Evolutionary conservation across 2,329 filamentous ascomycete genomes (phyloP).

Genomic region (Aspergillus caelatus): DNA sequence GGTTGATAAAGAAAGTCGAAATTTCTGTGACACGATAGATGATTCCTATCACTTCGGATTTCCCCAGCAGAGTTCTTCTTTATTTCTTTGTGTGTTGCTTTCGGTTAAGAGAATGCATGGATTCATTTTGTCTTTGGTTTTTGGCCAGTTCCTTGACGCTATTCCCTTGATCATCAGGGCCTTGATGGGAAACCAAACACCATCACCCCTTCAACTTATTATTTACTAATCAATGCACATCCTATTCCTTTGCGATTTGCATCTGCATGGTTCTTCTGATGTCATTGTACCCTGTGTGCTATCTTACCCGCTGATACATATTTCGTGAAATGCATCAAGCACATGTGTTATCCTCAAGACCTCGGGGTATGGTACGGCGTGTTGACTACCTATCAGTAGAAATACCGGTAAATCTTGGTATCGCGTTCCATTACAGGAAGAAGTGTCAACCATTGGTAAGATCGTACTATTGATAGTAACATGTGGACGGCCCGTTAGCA

Average conservation of each 20-base stretch:
- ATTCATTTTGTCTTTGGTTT: constrained; percentile 22
- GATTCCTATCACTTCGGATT: constrained; percentile 29
- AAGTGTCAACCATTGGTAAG: constrained; percentile 2
- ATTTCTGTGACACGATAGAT: constrained; percentile 33
- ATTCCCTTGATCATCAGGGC: background rate
- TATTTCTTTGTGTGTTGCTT: constrained; percentile 22
- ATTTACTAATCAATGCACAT: constrained; percentile 5
- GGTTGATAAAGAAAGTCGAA: constrained; percentile 23
- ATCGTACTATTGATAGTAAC: constrained; percentile 4
- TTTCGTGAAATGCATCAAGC: background rate
- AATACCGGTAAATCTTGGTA: background rate
- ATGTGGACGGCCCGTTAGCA: background rate
- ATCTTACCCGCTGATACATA: background rate
- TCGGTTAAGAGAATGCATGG: constrained; percentile 40
- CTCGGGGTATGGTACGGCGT: background rate
- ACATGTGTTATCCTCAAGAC: background rate
- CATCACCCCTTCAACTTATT: background rate
- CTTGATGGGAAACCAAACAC: background rate
- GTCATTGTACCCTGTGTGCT: constrained; percentile 4
- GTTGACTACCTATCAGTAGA: background rate
- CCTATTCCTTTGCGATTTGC: background rate
- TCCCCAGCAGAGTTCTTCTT: constrained; percentile 27
- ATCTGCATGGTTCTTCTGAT: background rate
- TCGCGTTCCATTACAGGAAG: background rate
- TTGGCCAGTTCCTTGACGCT: constrained; percentile 10